A percentile compares a stretch with the other conserved stretches of the same genome.
phyloP scores from a whole-genome alignment of 1,284 basidiomycete species.

The Cutaneotrichosporon sp. region DNA sequence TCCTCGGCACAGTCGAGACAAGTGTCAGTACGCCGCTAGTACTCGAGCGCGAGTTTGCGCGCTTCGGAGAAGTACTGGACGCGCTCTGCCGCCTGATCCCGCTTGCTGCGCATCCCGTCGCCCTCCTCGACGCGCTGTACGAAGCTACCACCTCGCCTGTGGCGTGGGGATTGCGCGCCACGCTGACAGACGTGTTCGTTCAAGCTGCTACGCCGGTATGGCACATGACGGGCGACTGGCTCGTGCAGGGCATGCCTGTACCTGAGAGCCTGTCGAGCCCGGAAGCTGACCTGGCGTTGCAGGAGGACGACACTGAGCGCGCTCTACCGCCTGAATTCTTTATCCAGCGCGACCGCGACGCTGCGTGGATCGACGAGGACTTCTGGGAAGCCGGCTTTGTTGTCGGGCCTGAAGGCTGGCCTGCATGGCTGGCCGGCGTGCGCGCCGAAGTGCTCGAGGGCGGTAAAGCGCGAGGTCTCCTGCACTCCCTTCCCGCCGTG shows the following conservation, averaged over 20 bases:
- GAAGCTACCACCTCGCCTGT: constrained; percentile 56
- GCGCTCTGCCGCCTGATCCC: constrained; percentile 53
- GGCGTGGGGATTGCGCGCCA: constrained; percentile 1
- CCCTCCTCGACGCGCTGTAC: constrained; percentile 66
- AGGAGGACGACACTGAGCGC: constrained; percentile 54
- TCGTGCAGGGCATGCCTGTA: constrained; percentile 67
- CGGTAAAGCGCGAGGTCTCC: constrained; percentile 74
- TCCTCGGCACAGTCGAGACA: constrained; percentile 51
- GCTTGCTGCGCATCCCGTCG: constrained; percentile 58
- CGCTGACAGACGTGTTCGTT: constrained; percentile 64
- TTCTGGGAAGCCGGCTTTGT: constrained; percentile 76
- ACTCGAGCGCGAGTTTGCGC: constrained; percentile 61
- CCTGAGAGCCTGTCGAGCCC: constrained; percentile 28
- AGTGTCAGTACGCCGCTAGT: constrained; percentile 60
- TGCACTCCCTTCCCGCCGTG: constrained; percentile 56
- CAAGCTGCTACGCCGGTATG: constrained; percentile 68
- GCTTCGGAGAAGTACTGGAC: constrained; percentile 57
- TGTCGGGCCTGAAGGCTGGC: constrained; percentile 56
- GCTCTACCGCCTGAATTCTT: constrained; percentile 73
- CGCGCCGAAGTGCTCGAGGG: constrained; percentile 64
- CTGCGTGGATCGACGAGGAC: constrained; percentile 65
- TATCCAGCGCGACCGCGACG: constrained; percentile 66
- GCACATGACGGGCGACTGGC: constrained; percentile 69
- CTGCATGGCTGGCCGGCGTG: constrained; percentile 37
- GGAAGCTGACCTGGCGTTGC: constrained; percentile 36